phyloP scores from a whole-genome alignment of 192 early-diverging fungal genomes.

The Ramicandelaber brevisporus region DNA sequence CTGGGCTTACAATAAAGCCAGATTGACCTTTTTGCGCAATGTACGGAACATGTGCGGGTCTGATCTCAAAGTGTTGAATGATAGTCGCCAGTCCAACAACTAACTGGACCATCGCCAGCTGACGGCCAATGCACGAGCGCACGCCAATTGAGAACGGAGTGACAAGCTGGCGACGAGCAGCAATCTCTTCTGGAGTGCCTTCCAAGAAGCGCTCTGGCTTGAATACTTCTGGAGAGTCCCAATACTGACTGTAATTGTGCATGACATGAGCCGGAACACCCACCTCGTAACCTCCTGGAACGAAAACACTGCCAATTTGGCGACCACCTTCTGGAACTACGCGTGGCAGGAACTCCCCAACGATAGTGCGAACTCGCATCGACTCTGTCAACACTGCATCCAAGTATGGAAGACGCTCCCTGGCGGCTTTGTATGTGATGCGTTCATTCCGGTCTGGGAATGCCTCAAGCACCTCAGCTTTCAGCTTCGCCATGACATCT shows the following conservation, averaged over 20 bases:
- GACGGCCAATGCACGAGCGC: background rate
- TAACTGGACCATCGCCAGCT: background rate
- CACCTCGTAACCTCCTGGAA: constrained; percentile 7
- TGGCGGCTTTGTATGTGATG: constrained; percentile 7
- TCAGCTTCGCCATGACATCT: constrained; percentile 1
- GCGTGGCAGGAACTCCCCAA: background rate
- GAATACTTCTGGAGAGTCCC: constrained; percentile 3
- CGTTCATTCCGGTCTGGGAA: background rate
- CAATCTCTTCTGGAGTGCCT: background rate
- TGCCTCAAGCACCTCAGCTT: background rate
- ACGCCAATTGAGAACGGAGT: background rate
- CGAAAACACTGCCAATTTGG: constrained; percentile 5
- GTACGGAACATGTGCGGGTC: background rate
- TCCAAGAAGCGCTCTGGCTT: background rate
- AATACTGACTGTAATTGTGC: constrained; percentile 4
- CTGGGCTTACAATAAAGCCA: no score
- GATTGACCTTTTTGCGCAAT: no score
- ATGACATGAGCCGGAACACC: constrained; percentile 6
- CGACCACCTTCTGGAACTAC: constrained; percentile 1
- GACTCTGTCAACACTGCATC: constrained; percentile 13
- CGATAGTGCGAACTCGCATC: constrained; percentile 8
- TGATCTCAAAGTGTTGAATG: background rate
- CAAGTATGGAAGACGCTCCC: constrained; percentile 9
- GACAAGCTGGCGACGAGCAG: no score
- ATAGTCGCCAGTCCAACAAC: background rate